Evolutionary conservation across 805 yeast species (phyloP).

Genomic region (Cyberlindnera misumaiensis): DNA sequence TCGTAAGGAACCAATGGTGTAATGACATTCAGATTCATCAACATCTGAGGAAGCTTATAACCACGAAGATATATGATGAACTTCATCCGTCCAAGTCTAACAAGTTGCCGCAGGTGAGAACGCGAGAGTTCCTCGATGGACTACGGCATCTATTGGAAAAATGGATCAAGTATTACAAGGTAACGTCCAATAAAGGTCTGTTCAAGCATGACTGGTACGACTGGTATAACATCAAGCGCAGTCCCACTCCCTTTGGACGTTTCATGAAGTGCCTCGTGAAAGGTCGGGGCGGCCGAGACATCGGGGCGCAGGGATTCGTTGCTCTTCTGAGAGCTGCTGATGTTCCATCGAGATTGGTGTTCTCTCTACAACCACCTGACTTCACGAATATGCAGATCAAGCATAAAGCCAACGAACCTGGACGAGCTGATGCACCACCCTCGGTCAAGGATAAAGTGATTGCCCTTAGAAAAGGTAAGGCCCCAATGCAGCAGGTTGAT

Average conservation of each 20-base stretch:
- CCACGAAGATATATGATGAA: constrained; percentile 39
- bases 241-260: constrained; percentile 25
- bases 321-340: constrained; percentile 65
- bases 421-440: neutral
- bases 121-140: constrained; percentile 71
- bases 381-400: constrained; percentile 36
- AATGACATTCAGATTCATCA: constrained; percentile 37
- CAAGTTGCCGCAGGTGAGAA: constrained; percentile 33
- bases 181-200: constrained; percentile 32
- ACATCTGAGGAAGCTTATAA: constrained; percentile 38
- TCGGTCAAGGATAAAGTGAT: constrained; percentile 13
- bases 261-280: constrained; percentile 38
- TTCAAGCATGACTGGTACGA: constrained; percentile 40
- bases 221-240: constrained; percentile 14
- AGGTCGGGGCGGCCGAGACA: constrained; percentile 65
- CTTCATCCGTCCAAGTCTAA: constrained; percentile 39
- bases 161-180: constrained; percentile 52
- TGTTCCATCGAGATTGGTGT: constrained; percentile 65
- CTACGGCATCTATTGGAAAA: constrained; percentile 56
- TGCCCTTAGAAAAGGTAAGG: constrained; percentile 17
- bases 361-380: constrained; percentile 89
- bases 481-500: constrained; percentile 1
- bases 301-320: constrained; percentile 85
- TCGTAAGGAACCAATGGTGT: constrained; percentile 69
- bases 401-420: neutral